These are phyloP conservation scores for Colletotrichum chlorophyti DNA, from an alignment of 2,329 filamentous ascomycete genomes.

Conservation along the genomic window DNA sequence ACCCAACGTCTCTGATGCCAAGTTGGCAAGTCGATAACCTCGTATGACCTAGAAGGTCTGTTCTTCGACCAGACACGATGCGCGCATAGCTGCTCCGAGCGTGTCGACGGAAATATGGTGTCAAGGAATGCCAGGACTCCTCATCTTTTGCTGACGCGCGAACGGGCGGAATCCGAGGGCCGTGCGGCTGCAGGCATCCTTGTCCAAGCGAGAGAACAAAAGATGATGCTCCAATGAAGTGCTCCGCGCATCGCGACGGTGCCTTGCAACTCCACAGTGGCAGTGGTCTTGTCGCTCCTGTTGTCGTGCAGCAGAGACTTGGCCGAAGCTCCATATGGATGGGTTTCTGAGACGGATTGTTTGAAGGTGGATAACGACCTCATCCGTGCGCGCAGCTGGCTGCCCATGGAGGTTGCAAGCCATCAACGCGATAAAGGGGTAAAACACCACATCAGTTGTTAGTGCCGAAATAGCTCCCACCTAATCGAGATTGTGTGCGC, in stretches of 20 bases:
- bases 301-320: not conserved
- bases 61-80: too few relatives aligned
- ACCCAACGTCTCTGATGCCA: too few relatives aligned
- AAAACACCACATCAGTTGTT: not conserved
- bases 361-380: not conserved
- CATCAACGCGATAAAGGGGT: constrained; percentile 10
- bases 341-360: not conserved
- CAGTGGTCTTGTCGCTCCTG: not conserved
- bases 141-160: constrained; percentile 2
- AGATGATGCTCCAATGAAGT: not conserved
- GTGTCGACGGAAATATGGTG: not conserved
- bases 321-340: not conserved
- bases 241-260: not conserved
- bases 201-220: not conserved
- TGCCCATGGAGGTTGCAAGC: not conserved
- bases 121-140: not conserved
- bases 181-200: constrained; percentile 9
- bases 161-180: not conserved
- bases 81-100: too few relatives aligned
- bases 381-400: constrained; percentile 11
- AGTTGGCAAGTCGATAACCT: too few relatives aligned
- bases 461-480: not conserved
- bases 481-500: not conserved
- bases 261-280: not conserved
- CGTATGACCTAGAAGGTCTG: too few relatives aligned